Base-by-base conservation (phyloP, 805 yeast species). In the Diddensiella santjacobensis region DNA sequence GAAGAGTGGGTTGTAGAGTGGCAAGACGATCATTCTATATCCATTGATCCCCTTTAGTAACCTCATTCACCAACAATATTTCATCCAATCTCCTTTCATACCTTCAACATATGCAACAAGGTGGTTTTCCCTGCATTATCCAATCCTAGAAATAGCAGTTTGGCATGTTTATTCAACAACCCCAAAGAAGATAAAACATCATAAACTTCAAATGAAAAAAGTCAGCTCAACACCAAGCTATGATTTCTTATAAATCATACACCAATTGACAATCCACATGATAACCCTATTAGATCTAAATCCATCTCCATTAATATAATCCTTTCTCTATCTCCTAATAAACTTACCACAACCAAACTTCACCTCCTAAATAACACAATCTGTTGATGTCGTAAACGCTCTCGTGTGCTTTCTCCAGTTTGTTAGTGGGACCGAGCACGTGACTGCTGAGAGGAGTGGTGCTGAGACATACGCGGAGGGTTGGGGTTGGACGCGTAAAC, bases 101-200 rank as follows among this genome's bases (percentile, higher is more conserved):
- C 65, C 62, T 79, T 86, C 60, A 86, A 72, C 87, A 86, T 86
- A 65, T 86, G 93, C 58, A 86, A 71, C 56, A 86, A 70, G 20
- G 96, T 87, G 47, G 99, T 91, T 71, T 93, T 93, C 66, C 99
- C 99, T 40, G 99, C 99, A 61, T 93, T 93, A 70, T 93, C 99
- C 54, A 93, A 81, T 52, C 99, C 99, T 60, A 93, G 78, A 78
- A 93, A 93, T 65, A 93, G 78, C 62, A 93, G 77, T 73, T 95
- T 88, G 72, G 96, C 96, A 68, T 91, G 97, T 69, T 93, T 89
- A 77, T 91, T 93, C 83, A 87, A 79, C 57, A 86, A 73, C 56
- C 95, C 95, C 44, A 86, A 74, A 47, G 87, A 82, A 62, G 90
- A 83, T 57, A 86, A 73, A 53, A 83, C 78, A 64, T 85, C 90